phyloP scores from a whole-genome alignment of 176 grass and related monocot genomes.

The Pontederia paniculata region DNA sequence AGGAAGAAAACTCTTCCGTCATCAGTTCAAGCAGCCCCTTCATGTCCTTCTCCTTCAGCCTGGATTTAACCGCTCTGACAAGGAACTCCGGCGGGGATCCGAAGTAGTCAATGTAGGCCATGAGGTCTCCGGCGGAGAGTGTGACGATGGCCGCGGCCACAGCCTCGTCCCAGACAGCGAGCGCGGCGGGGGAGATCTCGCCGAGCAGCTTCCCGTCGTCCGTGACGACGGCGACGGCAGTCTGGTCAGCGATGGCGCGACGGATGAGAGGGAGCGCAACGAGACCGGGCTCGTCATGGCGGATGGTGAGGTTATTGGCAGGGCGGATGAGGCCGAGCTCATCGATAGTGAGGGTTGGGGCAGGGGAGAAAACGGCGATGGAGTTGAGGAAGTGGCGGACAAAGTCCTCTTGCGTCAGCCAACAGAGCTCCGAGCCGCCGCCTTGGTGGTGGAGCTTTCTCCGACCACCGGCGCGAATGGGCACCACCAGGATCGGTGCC shows the following conservation, averaged over 20 bases:
- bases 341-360: constrained; percentile 49
- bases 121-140: constrained; percentile 69
- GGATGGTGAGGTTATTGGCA: constrained; percentile 33
- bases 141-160: constrained; percentile 42
- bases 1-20: constrained; percentile 41
- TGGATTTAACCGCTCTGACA: constrained; percentile 35
- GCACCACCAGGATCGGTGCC: constrained; percentile 53
- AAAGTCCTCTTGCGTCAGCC: constrained; percentile 75
- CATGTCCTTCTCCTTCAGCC: constrained; percentile 50
- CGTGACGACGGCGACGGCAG: constrained; percentile 55
- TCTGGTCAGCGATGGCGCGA: constrained; percentile 34
- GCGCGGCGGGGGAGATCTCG: constrained; percentile 55
- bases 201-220: constrained; percentile 46
- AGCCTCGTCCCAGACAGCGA: constrained; percentile 43
- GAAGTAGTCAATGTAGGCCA: constrained; percentile 68
- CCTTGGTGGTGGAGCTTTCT: constrained; percentile 31
- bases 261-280: constrained; percentile 59
- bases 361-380: constrained; percentile 64
- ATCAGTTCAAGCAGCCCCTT: constrained; percentile 48
- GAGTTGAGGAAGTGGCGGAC: constrained; percentile 81
- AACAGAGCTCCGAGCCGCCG: constrained; percentile 48
- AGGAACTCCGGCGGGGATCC: constrained; percentile 49
- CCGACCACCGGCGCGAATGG: constrained; percentile 32
- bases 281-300: constrained; percentile 44
- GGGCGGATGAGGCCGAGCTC: constrained; percentile 54